Evolutionary conservation across 2,329 filamentous ascomycete species (phyloP).

Genomic region (Colletotrichum gigasporum): DNA sequence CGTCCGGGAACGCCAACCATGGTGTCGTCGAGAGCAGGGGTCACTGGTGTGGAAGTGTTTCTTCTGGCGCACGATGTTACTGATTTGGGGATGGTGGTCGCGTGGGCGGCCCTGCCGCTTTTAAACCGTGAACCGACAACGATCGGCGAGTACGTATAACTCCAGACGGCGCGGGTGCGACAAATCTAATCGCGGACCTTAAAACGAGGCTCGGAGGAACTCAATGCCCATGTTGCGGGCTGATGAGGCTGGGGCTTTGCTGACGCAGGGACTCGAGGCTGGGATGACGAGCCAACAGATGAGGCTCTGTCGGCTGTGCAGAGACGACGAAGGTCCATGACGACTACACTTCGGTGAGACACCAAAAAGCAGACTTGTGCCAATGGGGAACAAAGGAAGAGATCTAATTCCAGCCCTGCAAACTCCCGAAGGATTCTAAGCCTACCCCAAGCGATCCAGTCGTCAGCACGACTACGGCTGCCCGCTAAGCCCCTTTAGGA

Average conservation of each 20-base stretch:
- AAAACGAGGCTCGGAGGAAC: neutral
- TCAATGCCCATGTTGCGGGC: too few species aligned
- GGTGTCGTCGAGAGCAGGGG: neutral
- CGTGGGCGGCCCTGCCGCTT: neutral
- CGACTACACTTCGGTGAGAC: neutral
- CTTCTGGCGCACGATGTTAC: constrained; percentile 19
- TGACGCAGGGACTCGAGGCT: neutral
- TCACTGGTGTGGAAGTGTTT: neutral
- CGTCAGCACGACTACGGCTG: too few species aligned
- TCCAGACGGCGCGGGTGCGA: neutral
- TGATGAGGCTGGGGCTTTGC: neutral
- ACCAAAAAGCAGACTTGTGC: neutral
- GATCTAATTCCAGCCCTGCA: neutral
- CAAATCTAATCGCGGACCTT: neutral
- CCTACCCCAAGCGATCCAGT: neutral
- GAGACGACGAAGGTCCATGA: too few species aligned
- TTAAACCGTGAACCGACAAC: neutral
- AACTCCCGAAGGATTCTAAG: neutral
- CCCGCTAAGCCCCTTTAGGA: constrained; percentile 10
- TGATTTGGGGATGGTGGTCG: constrained; percentile 2
- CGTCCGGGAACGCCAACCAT: constrained; percentile 35
- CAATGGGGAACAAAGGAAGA: neutral
- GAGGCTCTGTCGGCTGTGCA: too few species aligned
- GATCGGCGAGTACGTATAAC: neutral
- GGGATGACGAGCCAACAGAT: too few species aligned